Evolutionary conservation across 768 basidiomycete genomes (phyloP).

Genomic region (Fomitopsis serialis): DNA sequence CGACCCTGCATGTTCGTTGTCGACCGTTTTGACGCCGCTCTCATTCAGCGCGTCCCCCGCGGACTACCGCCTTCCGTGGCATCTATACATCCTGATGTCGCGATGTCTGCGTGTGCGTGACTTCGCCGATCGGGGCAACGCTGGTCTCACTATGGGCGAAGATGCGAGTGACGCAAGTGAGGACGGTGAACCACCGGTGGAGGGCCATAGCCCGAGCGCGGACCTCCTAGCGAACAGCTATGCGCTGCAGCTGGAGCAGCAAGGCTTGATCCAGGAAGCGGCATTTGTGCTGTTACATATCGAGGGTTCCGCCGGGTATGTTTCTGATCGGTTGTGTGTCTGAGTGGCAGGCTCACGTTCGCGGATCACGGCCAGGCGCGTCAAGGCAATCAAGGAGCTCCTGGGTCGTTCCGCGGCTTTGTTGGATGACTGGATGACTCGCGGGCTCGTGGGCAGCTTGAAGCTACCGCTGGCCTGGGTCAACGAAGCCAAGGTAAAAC

Average conservation of each 20-base stretch:
- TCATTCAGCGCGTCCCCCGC: slow-evolving; percentile 70
- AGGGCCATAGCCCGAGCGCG: slow-evolving; percentile 80
- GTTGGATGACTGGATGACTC: slow-evolving; percentile 68
- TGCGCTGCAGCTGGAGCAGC: slow-evolving; percentile 78
- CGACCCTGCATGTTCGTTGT: slow-evolving; percentile 66
- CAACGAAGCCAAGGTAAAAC: slow-evolving; percentile 76
- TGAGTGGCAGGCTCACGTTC: neutral
- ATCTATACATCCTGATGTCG: slow-evolving; percentile 84
- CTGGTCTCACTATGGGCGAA: slow-evolving; percentile 30
- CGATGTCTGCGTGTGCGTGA: slow-evolving; percentile 80
- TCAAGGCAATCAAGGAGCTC: slow-evolving; percentile 77
- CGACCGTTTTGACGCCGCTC: slow-evolving; percentile 61
- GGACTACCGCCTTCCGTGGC: slow-evolving; percentile 89
- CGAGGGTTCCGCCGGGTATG: slow-evolving; percentile 75
- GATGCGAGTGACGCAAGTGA: slow-evolving; percentile 34
- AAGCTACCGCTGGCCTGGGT: slow-evolving; percentile 85
- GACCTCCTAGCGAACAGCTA: slow-evolving; percentile 81
- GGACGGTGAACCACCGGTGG: slow-evolving; percentile 40
- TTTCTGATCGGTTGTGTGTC: neutral
- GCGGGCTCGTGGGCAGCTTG: slow-evolving; percentile 68
- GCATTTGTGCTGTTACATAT: slow-evolving; percentile 87
- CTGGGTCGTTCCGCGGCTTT: slow-evolving; percentile 61
- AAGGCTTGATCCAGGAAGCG: slow-evolving; percentile 80
- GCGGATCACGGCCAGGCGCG: slow-evolving; percentile 47
- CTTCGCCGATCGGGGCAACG: slow-evolving; percentile 68